Evolutionary conservation across 2,329 filamentous ascomycete species (phyloP).

Genomic region (Diaporthe capsici): DNA sequence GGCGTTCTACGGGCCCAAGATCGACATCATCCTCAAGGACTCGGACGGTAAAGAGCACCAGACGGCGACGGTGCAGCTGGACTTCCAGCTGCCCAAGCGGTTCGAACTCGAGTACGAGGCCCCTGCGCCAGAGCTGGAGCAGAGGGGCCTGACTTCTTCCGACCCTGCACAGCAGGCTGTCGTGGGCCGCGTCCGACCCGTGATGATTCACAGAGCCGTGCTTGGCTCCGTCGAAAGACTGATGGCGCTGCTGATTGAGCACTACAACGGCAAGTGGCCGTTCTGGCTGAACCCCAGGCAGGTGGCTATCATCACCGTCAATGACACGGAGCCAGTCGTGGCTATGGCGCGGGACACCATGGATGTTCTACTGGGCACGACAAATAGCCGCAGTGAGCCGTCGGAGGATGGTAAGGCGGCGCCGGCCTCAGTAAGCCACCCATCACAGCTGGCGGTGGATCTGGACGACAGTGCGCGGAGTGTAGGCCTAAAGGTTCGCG

Average conservation of each 20-base stretch:
- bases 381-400: conserved; percentile 47
- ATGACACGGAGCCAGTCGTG: conserved; percentile 69
- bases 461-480: conserved; percentile 75
- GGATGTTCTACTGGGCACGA: conserved; percentile 65
- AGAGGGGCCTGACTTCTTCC: conserved; percentile 63
- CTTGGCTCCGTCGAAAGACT: conserved; percentile 88
- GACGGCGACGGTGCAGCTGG: conserved; percentile 89
- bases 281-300: conserved; percentile 92
- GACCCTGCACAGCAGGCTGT: conserved; percentile 62
- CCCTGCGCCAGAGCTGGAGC: conserved; percentile 74
- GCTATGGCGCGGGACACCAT: conserved; percentile 62
- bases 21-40: conserved; percentile 86
- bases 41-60: conserved; percentile 89
- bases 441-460: conserved; percentile 76
- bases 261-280: conserved; percentile 84
- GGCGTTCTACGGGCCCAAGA: conserved; percentile 93
- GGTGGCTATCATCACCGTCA: conserved; percentile 80
- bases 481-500: conserved; percentile 77
- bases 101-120: conserved; percentile 84
- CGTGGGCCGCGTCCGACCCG: conserved; percentile 76
- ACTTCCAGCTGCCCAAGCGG: conserved; percentile 89
- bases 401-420: conserved; percentile 54
- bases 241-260: conserved; percentile 87
- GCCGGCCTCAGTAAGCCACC: conserved; percentile 57
- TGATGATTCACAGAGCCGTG: conserved; percentile 88